Evolutionary conservation across 306 rosid genomes (phyloP).

Genomic region (Rosa lucieae): DNA sequence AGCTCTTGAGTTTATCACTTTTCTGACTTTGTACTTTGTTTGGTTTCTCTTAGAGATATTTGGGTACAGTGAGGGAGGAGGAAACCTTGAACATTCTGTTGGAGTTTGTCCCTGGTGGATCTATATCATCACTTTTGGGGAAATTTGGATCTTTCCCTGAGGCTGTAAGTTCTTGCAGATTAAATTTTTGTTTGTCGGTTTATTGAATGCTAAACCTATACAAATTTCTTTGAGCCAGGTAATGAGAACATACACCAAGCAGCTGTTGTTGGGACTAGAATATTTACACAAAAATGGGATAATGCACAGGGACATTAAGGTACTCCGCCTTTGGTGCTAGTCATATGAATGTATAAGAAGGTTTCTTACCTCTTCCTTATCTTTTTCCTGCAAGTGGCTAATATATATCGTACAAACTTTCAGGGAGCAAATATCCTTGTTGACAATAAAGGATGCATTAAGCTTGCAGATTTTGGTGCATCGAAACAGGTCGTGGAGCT

Average conservation of each 20-base stretch:
- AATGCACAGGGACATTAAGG: conserved; percentile 99
- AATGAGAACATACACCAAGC: conserved; percentile 81
- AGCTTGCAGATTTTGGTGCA: conserved; percentile 99
- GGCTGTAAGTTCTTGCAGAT: conserved; percentile 67
- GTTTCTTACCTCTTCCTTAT: conserved; percentile 7
- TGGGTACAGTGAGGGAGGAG: conserved; percentile 96
- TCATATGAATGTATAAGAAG: conserved; percentile 13
- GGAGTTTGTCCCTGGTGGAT: conserved; percentile 99
- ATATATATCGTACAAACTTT: conserved; percentile 25
- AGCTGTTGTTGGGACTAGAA: conserved; percentile 83
- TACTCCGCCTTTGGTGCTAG: conserved; percentile 25
- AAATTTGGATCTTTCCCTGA: conserved; percentile 99
- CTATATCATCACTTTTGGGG: conserved; percentile 94
- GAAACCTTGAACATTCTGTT: conserved; percentile 82
- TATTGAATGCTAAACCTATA: conserved; percentile 19
- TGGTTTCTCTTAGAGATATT: conserved; percentile 68
- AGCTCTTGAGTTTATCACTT: conserved; percentile 18
- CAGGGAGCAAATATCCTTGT: conserved; percentile 99
- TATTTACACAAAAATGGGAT: conserved; percentile 94
- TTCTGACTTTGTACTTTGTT: conserved; percentile 30
- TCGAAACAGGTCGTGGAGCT: conserved; percentile 97
- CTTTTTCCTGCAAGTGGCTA: conserved; percentile 12
- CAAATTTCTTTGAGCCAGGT: conserved; percentile 64
- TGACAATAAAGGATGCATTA: conserved; percentile 96
- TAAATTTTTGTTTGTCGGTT: conserved; percentile 14